Evolutionary conservation across 2,329 filamentous ascomycete species (phyloP).

Genomic region (Fusarium kyushuense): DNA sequence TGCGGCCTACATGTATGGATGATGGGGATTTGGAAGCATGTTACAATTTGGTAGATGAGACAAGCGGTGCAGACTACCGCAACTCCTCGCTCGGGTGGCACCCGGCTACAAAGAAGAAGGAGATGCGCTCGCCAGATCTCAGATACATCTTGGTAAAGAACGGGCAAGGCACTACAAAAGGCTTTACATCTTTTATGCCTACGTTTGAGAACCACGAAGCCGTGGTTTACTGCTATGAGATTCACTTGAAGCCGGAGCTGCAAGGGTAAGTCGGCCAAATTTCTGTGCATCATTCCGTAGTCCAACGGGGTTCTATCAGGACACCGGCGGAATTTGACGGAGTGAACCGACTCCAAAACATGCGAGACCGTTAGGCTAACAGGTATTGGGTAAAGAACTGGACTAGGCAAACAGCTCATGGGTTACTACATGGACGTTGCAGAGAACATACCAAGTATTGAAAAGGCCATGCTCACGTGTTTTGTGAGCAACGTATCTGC

Average conservation of each 20-base stretch:
- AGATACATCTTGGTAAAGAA: slow-evolving; percentile 73
- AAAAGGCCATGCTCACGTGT: slow-evolving; percentile 80
- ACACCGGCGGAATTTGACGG: neutral
- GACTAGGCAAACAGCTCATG: slow-evolving; percentile 73
- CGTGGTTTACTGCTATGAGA: slow-evolving; percentile 83
- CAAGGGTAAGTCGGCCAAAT: slow-evolving; percentile 60
- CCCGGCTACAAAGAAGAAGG: slow-evolving; percentile 67
- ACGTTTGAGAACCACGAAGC: slow-evolving; percentile 73
- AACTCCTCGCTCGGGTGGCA: slow-evolving; percentile 73
- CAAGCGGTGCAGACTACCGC: slow-evolving; percentile 74
- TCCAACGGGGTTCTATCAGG: slow-evolving; percentile 5
- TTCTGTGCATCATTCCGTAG: neutral
- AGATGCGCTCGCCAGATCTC: slow-evolving; percentile 77
- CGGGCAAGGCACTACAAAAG: slow-evolving; percentile 53
- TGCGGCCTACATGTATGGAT: slow-evolving; percentile 54
- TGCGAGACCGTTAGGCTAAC: slow-evolving; percentile 18
- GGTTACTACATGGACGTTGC: slow-evolving; percentile 66
- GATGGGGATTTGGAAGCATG: slow-evolving; percentile 64
- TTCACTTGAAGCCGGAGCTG: slow-evolving; percentile 71
- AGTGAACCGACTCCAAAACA: slow-evolving; percentile 8
- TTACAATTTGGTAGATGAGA: slow-evolving; percentile 69
- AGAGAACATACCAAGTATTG: slow-evolving; percentile 63
- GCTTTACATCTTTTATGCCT: slow-evolving; percentile 78
- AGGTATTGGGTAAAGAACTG: slow-evolving; percentile 59
- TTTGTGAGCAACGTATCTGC: slow-evolving; percentile 72